Conservation (phyloP, 2,329 filamentous ascomycete species). For the Aplosporella prunicola region DNA sequence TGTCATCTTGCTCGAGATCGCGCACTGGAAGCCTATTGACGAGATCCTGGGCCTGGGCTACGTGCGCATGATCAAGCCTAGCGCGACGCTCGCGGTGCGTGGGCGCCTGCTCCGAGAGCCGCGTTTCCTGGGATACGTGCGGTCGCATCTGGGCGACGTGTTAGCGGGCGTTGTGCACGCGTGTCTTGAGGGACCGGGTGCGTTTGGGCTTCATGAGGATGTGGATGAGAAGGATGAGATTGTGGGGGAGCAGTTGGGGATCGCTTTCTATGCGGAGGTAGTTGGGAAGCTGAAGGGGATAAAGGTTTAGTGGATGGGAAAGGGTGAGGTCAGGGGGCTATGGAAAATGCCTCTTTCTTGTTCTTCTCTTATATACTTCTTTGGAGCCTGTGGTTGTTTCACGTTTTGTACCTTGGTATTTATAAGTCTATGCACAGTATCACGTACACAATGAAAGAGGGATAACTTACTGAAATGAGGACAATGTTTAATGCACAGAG, state of each 20-base stretch:
- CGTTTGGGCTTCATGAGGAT: constrained; percentile 20
- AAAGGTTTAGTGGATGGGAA: too few species aligned
- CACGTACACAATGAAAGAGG: too few species aligned
- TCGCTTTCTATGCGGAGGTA: constrained; percentile 23
- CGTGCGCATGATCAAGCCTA: constrained; percentile 27
- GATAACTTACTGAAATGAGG: too few species aligned
- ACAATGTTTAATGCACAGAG: too few species aligned
- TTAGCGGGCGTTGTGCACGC: constrained; percentile 19
- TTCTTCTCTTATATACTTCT: too few species aligned
- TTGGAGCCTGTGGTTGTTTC: too few species aligned
- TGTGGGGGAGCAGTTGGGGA: constrained; percentile 22
- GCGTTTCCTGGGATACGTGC: constrained; percentile 18
- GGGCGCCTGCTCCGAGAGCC: constrained; percentile 18
- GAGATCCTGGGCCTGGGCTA: constrained; percentile 32
- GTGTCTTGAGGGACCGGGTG: constrained; percentile 23
- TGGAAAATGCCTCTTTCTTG: too few species aligned
- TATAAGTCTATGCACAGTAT: too few species aligned
- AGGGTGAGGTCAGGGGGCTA: too few species aligned
- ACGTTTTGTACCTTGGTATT: too few species aligned
- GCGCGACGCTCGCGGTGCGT: constrained; percentile 30
- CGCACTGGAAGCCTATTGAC: constrained; percentile 43
- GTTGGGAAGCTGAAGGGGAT: constrained; percentile 21
- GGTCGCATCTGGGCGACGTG: constrained; percentile 19
- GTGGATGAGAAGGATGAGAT: constrained; percentile 23
- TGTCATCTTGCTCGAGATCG: constrained; percentile 44